Evolutionary conservation across 306 rosid species (phyloP).

Genomic region (Castanea sativa): DNA sequence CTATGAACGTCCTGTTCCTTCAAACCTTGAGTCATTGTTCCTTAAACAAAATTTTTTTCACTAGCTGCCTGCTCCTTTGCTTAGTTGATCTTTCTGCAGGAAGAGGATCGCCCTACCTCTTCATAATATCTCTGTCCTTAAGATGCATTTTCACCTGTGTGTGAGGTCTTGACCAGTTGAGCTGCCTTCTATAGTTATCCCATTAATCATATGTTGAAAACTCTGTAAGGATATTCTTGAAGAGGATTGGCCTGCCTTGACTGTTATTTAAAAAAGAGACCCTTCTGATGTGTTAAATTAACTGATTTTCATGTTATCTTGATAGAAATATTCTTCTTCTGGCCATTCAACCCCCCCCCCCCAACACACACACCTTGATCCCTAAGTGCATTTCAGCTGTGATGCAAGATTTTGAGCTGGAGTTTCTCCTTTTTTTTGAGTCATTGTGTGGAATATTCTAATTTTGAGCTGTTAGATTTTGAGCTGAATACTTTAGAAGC

Average conservation of each 20-base stretch:
- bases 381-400: too few relatives aligned
- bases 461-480: too few relatives aligned
- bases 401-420: neutral
- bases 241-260: too few relatives aligned
- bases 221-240: too few relatives aligned
- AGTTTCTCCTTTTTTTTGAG: too few relatives aligned
- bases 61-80: neutral
- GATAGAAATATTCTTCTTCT: too few relatives aligned
- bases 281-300: too few relatives aligned
- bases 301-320: neutral
- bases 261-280: too few relatives aligned
- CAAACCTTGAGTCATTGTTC: neutral
- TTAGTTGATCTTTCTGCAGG: neutral
- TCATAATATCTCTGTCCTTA: neutral
- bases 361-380: too few relatives aligned
- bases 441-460: too few relatives aligned
- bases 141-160: constrained; percentile 4
- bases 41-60: neutral
- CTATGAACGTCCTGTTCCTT: neutral
- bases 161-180: neutral
- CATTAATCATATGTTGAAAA: too few relatives aligned
- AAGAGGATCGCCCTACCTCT: neutral
- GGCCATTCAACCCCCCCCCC: too few relatives aligned
- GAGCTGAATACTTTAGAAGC: neutral
- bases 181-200: neutral